Evolutionary conservation across 805 yeast species (phyloP).

Genomic region (Debaryomyces tyrocola): DNA sequence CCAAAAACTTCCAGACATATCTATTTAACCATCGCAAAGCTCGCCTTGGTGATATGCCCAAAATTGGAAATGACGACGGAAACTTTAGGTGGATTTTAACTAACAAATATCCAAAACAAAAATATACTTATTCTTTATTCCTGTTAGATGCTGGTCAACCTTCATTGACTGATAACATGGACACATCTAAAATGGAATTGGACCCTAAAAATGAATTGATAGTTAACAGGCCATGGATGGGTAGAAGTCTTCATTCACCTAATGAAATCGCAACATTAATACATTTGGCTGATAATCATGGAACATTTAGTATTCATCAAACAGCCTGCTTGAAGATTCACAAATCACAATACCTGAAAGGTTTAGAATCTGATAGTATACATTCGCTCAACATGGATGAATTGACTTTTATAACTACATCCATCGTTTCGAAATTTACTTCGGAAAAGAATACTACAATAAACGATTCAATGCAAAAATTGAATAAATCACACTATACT

Average conservation of each 20-base stretch:
- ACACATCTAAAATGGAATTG: background rate
- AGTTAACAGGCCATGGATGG: too few relatives aligned
- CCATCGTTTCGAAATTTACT: background rate
- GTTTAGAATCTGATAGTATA: background rate
- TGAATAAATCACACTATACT: too few relatives aligned
- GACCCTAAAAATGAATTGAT: conserved; percentile 1
- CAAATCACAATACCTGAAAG: background rate
- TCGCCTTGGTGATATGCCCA: background rate
- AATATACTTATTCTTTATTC: background rate
- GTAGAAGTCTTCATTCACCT: too few relatives aligned
- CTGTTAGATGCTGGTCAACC: background rate
- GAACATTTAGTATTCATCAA: too few relatives aligned
- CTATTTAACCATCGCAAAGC: background rate
- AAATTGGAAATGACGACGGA: too few relatives aligned
- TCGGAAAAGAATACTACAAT: too few relatives aligned
- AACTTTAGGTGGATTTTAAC: background rate
- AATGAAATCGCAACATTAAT: too few relatives aligned
- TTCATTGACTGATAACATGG: conserved; percentile 1
- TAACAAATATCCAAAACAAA: background rate
- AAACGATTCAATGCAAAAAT: too few relatives aligned
- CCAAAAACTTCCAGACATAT: background rate
- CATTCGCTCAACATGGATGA: background rate
- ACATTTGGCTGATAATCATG: too few relatives aligned
- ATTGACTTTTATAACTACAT: background rate
- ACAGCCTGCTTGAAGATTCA: background rate